Evolutionary conservation across 805 yeast species (phyloP).

Genomic region (Sugiyamaella lignohabitans): DNA sequence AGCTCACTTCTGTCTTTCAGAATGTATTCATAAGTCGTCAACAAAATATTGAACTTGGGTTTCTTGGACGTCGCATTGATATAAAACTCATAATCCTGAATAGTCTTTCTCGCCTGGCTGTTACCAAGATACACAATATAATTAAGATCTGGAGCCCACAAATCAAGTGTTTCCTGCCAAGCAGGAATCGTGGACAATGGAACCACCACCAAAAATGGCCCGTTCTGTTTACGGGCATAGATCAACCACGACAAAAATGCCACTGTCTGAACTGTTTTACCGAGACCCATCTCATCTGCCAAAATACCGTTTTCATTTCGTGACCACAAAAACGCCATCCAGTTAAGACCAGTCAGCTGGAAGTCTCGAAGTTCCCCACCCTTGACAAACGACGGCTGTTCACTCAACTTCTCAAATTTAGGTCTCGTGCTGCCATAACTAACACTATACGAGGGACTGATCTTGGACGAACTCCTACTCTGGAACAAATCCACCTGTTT

Average conservation of each 20-base stretch:
- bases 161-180: slow-evolving; percentile 98
- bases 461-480: slow-evolving; percentile 72
- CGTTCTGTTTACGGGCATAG: slow-evolving; percentile 92
- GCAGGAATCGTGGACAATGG: slow-evolving; percentile 96
- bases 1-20: slow-evolving; percentile 79
- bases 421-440: slow-evolving; percentile 74
- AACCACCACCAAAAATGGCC: slow-evolving; percentile 94
- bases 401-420: slow-evolving; percentile 73
- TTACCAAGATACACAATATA: slow-evolving; percentile 92
- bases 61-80: slow-evolving; percentile 47
- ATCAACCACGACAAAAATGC: slow-evolving; percentile 91
- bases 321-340: slow-evolving; percentile 99
- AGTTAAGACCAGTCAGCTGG: slow-evolving; percentile 94
- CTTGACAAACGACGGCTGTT: slow-evolving; percentile 85
- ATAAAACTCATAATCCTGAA: slow-evolving; percentile 81
- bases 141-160: slow-evolving; percentile 95
- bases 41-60: slow-evolving; percentile 81
- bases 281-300: slow-evolving; percentile 99
- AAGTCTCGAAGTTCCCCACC: slow-evolving; percentile 92
- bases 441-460: slow-evolving; percentile 74
- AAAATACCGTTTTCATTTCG: slow-evolving; percentile 94
- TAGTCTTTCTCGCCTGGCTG: slow-evolving; percentile 71
- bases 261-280: slow-evolving; percentile 96
- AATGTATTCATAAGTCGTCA: slow-evolving; percentile 95
- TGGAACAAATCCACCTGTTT: slow-evolving; percentile 78